Conservation (phyloP, 2,329 filamentous ascomycete species). For the Cladorrhinum sp. region DNA sequence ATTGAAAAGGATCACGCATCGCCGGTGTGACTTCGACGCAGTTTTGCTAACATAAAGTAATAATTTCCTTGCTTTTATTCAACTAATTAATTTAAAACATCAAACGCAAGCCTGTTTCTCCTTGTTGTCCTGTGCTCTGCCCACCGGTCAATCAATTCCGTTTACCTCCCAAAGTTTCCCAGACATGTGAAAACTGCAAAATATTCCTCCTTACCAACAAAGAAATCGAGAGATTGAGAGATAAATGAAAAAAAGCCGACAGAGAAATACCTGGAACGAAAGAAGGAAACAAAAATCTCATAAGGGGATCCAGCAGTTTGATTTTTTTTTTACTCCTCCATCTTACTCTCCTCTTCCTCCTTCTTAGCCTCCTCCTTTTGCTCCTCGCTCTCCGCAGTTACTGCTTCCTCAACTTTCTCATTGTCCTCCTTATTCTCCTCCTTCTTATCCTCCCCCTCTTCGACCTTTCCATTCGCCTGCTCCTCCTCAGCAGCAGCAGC, state of each 20-base stretch:
- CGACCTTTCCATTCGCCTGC: not conserved
- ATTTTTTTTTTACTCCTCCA: conserved; percentile 34
- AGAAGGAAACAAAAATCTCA: not conserved
- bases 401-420: conserved; percentile 24
- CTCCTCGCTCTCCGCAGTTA: conserved; percentile 24
- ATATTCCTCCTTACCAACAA: not conserved
- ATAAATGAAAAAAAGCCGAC: not conserved
- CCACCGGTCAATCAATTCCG: not conserved
- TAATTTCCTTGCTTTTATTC: not conserved
- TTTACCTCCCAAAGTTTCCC: not conserved
- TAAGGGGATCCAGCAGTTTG: too few species aligned
- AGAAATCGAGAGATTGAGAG: not conserved
- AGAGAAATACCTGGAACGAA: not conserved
- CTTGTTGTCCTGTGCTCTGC: not conserved
- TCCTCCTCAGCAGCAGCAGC: conserved; percentile 2
- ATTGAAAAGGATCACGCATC: too few species aligned
- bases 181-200: not conserved
- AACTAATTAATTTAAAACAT: not conserved
- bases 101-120: conserved; percentile 7
- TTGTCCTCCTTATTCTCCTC: conserved; percentile 26
- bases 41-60: not conserved
- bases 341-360: conserved; percentile 31
- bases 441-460: conserved; percentile 32
- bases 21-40: too few species aligned
- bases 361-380: conserved; percentile 33